phyloP scores from a whole-genome alignment of 2,329 filamentous ascomycete genomes.

The Verticillium alfalfae region DNA sequence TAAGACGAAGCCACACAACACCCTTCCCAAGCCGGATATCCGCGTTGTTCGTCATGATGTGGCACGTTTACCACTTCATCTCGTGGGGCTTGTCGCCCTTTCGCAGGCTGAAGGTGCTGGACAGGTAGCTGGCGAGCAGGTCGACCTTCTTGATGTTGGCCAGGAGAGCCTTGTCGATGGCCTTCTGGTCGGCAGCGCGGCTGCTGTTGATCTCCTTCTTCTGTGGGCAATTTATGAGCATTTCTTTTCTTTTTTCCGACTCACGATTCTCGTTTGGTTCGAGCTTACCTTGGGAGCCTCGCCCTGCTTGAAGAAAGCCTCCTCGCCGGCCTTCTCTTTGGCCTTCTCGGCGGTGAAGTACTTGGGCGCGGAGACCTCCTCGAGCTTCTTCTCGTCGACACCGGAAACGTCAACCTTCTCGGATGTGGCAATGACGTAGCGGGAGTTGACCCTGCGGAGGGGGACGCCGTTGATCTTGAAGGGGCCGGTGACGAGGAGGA shows the following conservation, averaged over 20 bases:
- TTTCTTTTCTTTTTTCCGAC: not conserved
- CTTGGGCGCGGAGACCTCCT: conserved; percentile 67
- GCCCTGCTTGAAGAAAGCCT: conserved; percentile 99
- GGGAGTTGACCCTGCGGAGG: conserved; percentile 87
- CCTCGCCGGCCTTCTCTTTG: conserved; percentile 93
- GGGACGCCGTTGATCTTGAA: conserved; percentile 99
- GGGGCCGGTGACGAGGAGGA: conserved; percentile 97
- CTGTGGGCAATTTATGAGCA: conserved; percentile 43
- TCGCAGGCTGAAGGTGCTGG: conserved; percentile 94
- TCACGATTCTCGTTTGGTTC: too few species aligned
- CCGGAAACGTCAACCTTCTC: conserved; percentile 79
- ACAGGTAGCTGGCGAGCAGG: conserved; percentile 88
- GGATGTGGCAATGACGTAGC: conserved; percentile 89
- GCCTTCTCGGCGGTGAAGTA: conserved; percentile 97
- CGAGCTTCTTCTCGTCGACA: conserved; percentile 86
- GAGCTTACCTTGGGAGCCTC: conserved; percentile 88
- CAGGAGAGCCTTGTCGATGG: conserved; percentile 92
- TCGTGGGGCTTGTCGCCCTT: conserved; percentile 99
- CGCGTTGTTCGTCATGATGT: conserved; percentile 16
- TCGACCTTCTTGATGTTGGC: conserved; percentile 98
- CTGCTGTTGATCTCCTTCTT: conserved; percentile 95
- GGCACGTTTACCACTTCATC: conserved; percentile 86
- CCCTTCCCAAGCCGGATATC: not conserved
- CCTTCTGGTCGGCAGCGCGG: conserved; percentile 96
- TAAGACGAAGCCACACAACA: conserved; percentile 4